Base-by-base conservation (phyloP, 1,284 basidiomycete genomes). In the Cryptococcus deneoformans region DNA sequence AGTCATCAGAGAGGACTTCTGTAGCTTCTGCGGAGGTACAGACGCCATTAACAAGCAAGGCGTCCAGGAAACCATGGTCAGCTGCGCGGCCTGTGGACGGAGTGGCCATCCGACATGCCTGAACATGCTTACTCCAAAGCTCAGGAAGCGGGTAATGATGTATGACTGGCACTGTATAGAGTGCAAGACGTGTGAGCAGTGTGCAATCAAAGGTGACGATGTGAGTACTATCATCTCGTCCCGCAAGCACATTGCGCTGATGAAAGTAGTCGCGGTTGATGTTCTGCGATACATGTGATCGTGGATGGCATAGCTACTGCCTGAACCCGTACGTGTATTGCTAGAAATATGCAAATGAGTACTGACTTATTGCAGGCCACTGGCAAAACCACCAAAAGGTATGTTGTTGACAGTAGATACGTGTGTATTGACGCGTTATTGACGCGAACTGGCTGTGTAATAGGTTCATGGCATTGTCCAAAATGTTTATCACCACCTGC, bases 231-330 rank as follows among this genome's bases (percentile, higher is more conserved):
- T 36, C 14, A 7, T n/a, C 3, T 48, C 20, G 10, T 7, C 7
- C 6, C 24, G 11, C 35, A 14, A 16, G 40, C 39, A 51, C 8
- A 2, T 54, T 7, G 9, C 6, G 43, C 53, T 54, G 45, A 38
- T 46, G 16, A 16, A 35, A 45, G 29, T 51, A 95, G 91, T 86
- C 83, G 56, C 83, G 85, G 57, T 87, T 98, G 67, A 78, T 98
- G 62, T 90, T 98, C 67, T 99, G 95, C 76, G 95, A 98, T 80
- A 84, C 82, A 52, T 99, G 95, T 75, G 95, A 99, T 80, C 83
- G 92, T 81, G 92, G 91, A 40, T 97, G 90, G 90, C 95, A 99
- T 75, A 86, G 87, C 79, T 85, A 89, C 67, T 97, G 94, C 77
- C 81, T 97, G 50, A 72, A 82, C 16, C 92, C 92, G 66, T 80